Percentiles rank a stretch among this genome's conserved stretches.
phyloP scores from a whole-genome alignment of 2,329 filamentous ascomycete genomes.

The Pseudogymnoascus sp. region DNA sequence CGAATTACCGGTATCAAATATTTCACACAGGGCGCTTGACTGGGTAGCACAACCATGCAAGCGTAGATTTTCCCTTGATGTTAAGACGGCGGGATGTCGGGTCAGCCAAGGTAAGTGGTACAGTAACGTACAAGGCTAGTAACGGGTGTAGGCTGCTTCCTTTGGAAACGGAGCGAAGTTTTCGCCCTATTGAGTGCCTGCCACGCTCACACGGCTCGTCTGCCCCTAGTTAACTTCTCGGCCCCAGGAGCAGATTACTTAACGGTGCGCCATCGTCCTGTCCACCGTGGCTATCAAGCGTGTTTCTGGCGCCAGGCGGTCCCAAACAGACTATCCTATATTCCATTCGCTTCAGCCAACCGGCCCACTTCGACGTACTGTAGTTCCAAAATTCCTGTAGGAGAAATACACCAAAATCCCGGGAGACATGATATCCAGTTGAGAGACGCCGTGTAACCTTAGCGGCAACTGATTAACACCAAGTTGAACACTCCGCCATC shows the following conservation, averaged over 20 bases:
- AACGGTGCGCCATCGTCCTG: background rate
- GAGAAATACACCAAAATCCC: background rate
- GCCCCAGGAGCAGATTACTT: background rate
- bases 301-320: background rate
- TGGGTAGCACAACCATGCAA: slow-evolving; percentile 7
- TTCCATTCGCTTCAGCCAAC: slow-evolving; percentile 1
- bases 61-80: slow-evolving; percentile 1
- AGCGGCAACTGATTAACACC: background rate
- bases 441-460: background rate
- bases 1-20: slow-evolving; percentile 6
- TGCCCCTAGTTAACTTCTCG: background rate
- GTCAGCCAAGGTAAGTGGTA: slow-evolving; percentile 2
- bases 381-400: slow-evolving; percentile 4
- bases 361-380: slow-evolving; percentile 1
- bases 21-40: background rate
- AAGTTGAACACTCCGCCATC: background rate
- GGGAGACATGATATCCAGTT: background rate
- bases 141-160: slow-evolving; percentile 4
- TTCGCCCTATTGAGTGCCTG: background rate
- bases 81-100: slow-evolving; percentile 3
- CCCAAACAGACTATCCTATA: slow-evolving; percentile 4
- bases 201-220: background rate
- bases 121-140: background rate
- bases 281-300: background rate
- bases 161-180: slow-evolving; percentile 3